A percentile compares a stretch with the other conserved stretches of the same genome.
Evolutionary conservation across 768 basidiomycete genomes (phyloP).

Genomic region (Phaeolepiota aurea): DNA sequence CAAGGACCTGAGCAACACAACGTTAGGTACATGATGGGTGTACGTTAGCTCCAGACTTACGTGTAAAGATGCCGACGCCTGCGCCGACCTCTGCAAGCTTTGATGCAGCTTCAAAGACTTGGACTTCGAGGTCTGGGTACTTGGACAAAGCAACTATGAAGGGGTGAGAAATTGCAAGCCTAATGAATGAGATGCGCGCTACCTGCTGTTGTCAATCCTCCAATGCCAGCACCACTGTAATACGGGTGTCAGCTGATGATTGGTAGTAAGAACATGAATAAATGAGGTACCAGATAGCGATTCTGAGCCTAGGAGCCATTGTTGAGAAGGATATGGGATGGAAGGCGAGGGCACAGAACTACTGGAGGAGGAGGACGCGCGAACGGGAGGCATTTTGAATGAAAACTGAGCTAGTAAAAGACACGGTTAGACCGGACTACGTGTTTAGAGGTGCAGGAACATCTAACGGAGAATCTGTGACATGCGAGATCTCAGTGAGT

Average conservation of each 20-base stretch:
- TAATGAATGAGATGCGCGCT: slow-evolving; percentile 3
- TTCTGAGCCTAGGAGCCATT: slow-evolving; percentile 32
- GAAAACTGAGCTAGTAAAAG: slow-evolving; percentile 11
- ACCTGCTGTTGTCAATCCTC: slow-evolving; percentile 37
- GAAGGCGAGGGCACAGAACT: background rate
- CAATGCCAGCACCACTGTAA: slow-evolving; percentile 45
- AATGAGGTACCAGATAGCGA: slow-evolving; percentile 44
- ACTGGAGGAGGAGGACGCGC: background rate
- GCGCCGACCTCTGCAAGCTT: slow-evolving; percentile 50
- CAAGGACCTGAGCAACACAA: slow-evolving; percentile 35
- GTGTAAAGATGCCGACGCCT: slow-evolving; percentile 48
- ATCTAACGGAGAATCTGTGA: slow-evolving; percentile 32
- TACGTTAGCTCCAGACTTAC: slow-evolving; percentile 15
- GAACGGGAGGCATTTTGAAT: background rate
- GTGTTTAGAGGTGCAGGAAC: slow-evolving; percentile 18
- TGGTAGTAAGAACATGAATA: slow-evolving; percentile 7
- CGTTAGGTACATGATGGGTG: too few relatives aligned
- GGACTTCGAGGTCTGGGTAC: slow-evolving; percentile 46
- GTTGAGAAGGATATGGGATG: too few relatives aligned
- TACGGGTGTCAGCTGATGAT: slow-evolving; percentile 7
- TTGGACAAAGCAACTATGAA: slow-evolving; percentile 31
- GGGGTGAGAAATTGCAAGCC: slow-evolving; percentile 6
- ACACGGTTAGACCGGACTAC: slow-evolving; percentile 41
- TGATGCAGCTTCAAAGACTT: slow-evolving; percentile 45
- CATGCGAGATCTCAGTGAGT: slow-evolving; percentile 27